Percentiles rank a stretch among this genome's conserved stretches.
Conservation (phyloP, 768 basidiomycete species). For the Dendrothele bispora region DNA sequence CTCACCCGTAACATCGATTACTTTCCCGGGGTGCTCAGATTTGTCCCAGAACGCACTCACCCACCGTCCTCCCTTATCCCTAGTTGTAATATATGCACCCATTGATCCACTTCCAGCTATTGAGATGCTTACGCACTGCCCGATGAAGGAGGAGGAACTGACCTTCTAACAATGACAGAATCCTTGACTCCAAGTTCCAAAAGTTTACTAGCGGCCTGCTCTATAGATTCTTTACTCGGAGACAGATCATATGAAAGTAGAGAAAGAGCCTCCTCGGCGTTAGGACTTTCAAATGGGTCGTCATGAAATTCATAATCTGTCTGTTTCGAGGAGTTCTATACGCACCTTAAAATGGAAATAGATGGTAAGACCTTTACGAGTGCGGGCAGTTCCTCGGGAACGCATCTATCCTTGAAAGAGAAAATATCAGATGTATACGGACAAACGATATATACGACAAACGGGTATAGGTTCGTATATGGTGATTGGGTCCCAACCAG, state of each 20-base stretch:
- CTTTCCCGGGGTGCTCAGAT: conserved; percentile 37
- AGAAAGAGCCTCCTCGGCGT: conserved; percentile 79
- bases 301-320: neutral
- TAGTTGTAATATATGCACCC: conserved; percentile 66
- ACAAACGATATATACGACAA: conserved; percentile 20
- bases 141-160: no score
- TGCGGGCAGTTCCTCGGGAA: conserved; percentile 75
- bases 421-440: conserved; percentile 10
- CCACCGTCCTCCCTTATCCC: conserved; percentile 51
- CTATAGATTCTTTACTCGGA: conserved; percentile 52
- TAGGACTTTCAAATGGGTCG: conserved; percentile 55
- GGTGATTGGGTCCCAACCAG: conserved; percentile 62
- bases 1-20: conserved; percentile 83
- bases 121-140: no score
- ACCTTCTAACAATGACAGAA: conserved; percentile 72
- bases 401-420: conserved; percentile 62
- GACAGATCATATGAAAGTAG: conserved; percentile 57
- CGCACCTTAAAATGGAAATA: conserved; percentile 71
- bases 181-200: conserved; percentile 60
- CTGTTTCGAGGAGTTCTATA: no score
- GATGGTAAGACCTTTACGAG: conserved; percentile 57
- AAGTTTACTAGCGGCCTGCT: conserved; percentile 65
- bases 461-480: conserved; percentile 91
- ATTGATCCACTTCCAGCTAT: conserved; percentile 68
- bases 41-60: conserved; percentile 70